Base-by-base conservation (phyloP, 2,329 filamentous ascomycete species). In the Beauveria brongniartii region DNA sequence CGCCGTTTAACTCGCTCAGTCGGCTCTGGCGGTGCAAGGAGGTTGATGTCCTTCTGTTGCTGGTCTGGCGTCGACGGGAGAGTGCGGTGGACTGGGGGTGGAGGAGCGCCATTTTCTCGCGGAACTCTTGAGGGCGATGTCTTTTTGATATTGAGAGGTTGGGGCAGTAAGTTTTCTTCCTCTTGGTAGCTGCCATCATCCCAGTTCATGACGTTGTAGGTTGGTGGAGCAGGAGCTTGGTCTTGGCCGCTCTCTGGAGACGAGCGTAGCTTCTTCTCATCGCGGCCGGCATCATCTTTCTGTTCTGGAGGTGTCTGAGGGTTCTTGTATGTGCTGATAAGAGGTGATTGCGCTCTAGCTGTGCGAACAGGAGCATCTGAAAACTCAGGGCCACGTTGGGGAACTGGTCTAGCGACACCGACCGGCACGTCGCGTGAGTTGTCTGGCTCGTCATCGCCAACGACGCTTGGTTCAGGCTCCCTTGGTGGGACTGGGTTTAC, bases 1-100 rank as follows among this genome's bases (percentile, higher is more conserved):
- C 92, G 85, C 50, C 92, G 85, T 69, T 88, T 83, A 24, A 84
- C 65, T 72, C 72, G 80, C 65, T 67, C 69, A 37, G 71, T 72
- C 68, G 76, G 18, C 63, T 62, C 57, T 54, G 71, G 64, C 1
- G 63, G 64, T 12, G 61, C 50, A 20, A 60, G 62, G 48, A 66
- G 59, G 62, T 65, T 62, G 62, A 65, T 57, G 65, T 64, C 64
- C 61, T 67, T 53, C 51, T 65, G 71, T 65, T 77, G 72, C 51
- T 73, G 56, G 69, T 70, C 16, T 66, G 67, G 20, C 62, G 51
- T 52, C 67, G n/a, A 72, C 53, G 69, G 71, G 5, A 78, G 69
- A 9, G 70, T 80, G 46, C 82, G 77, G 67, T 84, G 82, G 22
- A 77, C 75, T 1, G 81, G 83, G 7, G 81, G 81, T 20, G 82